Evolutionary conservation across 1,284 basidiomycete genomes (phyloP).

Genomic region (Austroboletus olivaceoglutinosus): DNA sequence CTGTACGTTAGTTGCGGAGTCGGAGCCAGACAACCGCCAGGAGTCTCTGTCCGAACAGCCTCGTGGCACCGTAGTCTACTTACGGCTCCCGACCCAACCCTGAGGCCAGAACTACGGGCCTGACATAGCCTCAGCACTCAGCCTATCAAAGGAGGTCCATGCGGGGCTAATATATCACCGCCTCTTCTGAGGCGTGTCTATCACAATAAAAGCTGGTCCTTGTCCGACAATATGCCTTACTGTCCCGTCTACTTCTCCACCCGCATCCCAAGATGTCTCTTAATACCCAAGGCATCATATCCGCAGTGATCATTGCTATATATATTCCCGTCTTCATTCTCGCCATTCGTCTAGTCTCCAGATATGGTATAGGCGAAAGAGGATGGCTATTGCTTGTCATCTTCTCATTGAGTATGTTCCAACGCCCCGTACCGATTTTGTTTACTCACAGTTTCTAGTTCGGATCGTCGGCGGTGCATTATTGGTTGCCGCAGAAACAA

Average conservation of each 20-base stretch:
- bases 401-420: constrained; percentile 46
- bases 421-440: not conserved
- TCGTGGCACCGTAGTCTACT: no score
- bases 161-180: no score
- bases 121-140: no score
- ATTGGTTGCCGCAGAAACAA: constrained; percentile 49
- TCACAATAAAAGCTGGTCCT: no score
- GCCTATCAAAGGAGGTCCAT: no score
- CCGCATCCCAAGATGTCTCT: constrained; percentile 29
- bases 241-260: not conserved
- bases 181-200: no score
- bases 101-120: no score
- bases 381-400: constrained; percentile 62
- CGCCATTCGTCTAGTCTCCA: constrained; percentile 43
- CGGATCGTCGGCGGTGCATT: constrained; percentile 57
- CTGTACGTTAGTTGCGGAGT: not conserved
- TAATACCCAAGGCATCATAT: constrained; percentile 51
- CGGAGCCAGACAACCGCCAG: no score
- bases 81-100: no score
- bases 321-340: constrained; percentile 53
- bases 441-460: constrained; percentile 36
- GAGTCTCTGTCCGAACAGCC: no score
- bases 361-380: constrained; percentile 54
- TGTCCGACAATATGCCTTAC: no score
- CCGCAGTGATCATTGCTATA: constrained; percentile 52